These are phyloP conservation scores for Boletus pseudo-olivaceus DNA, from an alignment of 768 basidiomycete genomes.

Conservation along the genomic window DNA sequence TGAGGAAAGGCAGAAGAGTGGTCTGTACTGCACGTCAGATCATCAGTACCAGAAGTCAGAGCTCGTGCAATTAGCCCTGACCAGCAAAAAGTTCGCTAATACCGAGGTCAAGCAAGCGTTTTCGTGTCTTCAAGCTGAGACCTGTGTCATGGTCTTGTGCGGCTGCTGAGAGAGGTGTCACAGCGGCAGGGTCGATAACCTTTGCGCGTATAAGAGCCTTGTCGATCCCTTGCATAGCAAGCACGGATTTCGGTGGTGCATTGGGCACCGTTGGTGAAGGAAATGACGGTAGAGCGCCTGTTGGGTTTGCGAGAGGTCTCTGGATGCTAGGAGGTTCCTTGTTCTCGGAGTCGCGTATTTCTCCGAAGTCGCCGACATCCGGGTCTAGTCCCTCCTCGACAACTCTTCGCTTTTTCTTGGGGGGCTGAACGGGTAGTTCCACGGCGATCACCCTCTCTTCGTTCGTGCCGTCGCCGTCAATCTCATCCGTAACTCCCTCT, in stretches of 20 bases:
- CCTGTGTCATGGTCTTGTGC: slow-evolving; percentile 41
- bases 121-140: slow-evolving; percentile 57
- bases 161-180: slow-evolving; percentile 41
- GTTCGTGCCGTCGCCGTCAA: slow-evolving; percentile 5
- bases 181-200: slow-evolving; percentile 53
- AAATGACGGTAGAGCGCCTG: slow-evolving; percentile 57
- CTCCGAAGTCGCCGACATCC: slow-evolving; percentile 1
- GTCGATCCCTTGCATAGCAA: slow-evolving; percentile 78
- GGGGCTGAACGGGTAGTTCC: slow-evolving; percentile 24
- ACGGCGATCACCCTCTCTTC: slow-evolving; percentile 6
- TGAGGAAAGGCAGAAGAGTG: slow-evolving; percentile 76
- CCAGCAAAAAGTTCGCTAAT: slow-evolving; percentile 89
- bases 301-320: slow-evolving; percentile 13
- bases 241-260: slow-evolving; percentile 65
- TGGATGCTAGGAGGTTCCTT: background rate
- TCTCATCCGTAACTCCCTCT: slow-evolving; percentile 18
- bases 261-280: slow-evolving; percentile 63
- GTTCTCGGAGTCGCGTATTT: background rate
- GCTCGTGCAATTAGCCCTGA: slow-evolving; percentile 31
- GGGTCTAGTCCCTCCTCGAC: slow-evolving; percentile 22
- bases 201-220: slow-evolving; percentile 67
- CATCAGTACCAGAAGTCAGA: slow-evolving; percentile 12
- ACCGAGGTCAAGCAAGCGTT: slow-evolving; percentile 68
- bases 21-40: slow-evolving; percentile 70
- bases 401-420: slow-evolving; percentile 45